Percentiles rank a stretch among this genome's conserved stretches.
Conservation (phyloP, 345 rosid genomes). For the Boechera retrofracta region DNA sequence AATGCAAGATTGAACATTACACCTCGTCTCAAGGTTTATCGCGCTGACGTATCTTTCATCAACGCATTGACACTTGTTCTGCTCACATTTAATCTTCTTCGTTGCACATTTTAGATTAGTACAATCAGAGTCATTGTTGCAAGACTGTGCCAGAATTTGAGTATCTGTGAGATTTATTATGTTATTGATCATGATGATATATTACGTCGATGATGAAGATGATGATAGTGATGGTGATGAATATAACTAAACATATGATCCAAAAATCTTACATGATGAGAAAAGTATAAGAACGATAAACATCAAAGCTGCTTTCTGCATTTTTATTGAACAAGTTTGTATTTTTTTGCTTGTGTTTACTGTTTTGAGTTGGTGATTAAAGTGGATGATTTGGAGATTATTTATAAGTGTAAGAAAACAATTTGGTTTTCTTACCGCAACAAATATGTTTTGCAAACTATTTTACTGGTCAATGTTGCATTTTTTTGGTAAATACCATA, state of each 20-base stretch:
- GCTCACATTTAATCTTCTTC: neutral
- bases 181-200: neutral
- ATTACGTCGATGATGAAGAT: neutral
- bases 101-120: neutral
- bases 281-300: constrained; percentile 26
- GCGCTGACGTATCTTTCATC: neutral
- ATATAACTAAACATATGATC: constrained; percentile 4
- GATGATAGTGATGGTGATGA: neutral
- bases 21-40: neutral
- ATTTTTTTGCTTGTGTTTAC: neutral
- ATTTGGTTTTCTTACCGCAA: neutral
- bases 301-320: constrained; percentile 24
- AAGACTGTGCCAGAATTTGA: constrained; percentile 13
- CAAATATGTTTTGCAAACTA: neutral
- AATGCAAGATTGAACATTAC: constrained; percentile 20
- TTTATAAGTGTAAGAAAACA: neutral
- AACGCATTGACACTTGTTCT: neutral
- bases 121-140: neutral
- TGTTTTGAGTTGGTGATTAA: constrained; percentile 3
- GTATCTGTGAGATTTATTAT: constrained; percentile 4
- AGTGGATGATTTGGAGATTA: neutral
- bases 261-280: constrained; percentile 19
- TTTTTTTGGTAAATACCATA: neutral
- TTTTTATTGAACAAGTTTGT: constrained; percentile 7
- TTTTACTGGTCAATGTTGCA: neutral